Evolutionary conservation across 2,329 filamentous ascomycete species (phyloP).

Genomic region (Colletotrichum scovillei): DNA sequence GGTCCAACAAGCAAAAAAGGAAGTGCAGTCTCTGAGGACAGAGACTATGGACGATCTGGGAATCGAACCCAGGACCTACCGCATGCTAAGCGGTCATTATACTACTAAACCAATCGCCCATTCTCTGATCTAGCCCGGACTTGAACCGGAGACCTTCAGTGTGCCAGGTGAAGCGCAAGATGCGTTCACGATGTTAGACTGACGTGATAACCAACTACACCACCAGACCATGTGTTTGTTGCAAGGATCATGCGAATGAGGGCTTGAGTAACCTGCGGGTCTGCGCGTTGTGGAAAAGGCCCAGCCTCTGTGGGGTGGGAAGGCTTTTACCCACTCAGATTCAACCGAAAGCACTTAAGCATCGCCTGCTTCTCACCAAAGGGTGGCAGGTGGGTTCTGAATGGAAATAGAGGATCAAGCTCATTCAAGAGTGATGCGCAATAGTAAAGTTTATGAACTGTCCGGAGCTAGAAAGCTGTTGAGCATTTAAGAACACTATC

Average conservation of each 20-base stretch:
- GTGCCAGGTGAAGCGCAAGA: not conserved
- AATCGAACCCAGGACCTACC: constrained; percentile 21
- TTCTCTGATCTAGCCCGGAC: not conserved
- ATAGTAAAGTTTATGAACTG: not conserved
- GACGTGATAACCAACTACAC: constrained; percentile 60
- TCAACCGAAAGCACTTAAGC: not conserved
- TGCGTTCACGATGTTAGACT: constrained; percentile 52
- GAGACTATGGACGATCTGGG: constrained; percentile 6
- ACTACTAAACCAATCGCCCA: constrained; percentile 20
- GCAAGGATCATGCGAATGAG: not conserved
- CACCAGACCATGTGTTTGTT: constrained; percentile 43
- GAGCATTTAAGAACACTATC: not conserved
- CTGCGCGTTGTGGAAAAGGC: not conserved
- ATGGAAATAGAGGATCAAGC: not conserved
- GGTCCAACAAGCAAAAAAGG: not conserved
- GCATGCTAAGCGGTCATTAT: constrained; percentile 23
- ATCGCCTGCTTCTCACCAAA: not conserved
- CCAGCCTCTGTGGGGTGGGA: not conserved
- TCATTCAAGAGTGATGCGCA: not conserved
- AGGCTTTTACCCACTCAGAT: not conserved
- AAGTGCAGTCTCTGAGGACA: not conserved
- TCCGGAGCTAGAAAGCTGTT: not conserved
- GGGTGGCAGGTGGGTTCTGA: not conserved
- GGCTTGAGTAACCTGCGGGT: not conserved
- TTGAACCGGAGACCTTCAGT: constrained; percentile 15